Percentiles rank a stretch among this genome's conserved stretches.
Evolutionary conservation across 1,139 yeast species (phyloP).

Genomic region (Debaryomycetaceae sp.): DNA sequence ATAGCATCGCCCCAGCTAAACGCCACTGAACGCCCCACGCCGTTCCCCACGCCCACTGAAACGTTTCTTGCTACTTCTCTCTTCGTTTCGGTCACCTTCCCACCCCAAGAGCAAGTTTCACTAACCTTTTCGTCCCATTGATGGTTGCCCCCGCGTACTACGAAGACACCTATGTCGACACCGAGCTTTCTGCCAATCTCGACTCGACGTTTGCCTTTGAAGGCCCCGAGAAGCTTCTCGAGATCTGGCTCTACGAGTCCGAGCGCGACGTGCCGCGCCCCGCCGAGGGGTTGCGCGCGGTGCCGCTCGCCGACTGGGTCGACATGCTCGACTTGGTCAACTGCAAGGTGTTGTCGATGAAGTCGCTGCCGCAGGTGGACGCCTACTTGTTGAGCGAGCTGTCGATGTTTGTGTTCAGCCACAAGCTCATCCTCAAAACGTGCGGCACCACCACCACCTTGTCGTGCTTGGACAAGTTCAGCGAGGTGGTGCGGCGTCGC

Average conservation of each 20-base stretch:
- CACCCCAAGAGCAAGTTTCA: slow-evolving; percentile 41
- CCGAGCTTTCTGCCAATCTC: slow-evolving; percentile 68
- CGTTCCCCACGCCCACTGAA: too few species aligned
- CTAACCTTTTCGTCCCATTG: too few species aligned
- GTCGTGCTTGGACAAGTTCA: slow-evolving; percentile 65
- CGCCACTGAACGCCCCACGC: slow-evolving; percentile 3
- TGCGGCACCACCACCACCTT: slow-evolving; percentile 96
- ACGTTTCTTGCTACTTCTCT: slow-evolving; percentile 53
- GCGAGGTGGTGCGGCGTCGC: slow-evolving; percentile 43
- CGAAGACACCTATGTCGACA: slow-evolving; percentile 61
- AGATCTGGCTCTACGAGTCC: slow-evolving; percentile 73
- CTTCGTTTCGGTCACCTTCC: slow-evolving; percentile 32
- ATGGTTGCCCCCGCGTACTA: slow-evolving; percentile 45
- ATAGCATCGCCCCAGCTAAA: slow-evolving; percentile 35
- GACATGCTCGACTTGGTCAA: slow-evolving; percentile 72
- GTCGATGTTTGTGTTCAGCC: slow-evolving; percentile 82
- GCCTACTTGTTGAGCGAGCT: slow-evolving; percentile 88
- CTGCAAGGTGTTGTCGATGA: slow-evolving; percentile 83
- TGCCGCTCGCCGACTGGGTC: slow-evolving; percentile 69
- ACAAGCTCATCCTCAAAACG: slow-evolving; percentile 82
- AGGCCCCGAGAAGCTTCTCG: slow-evolving; percentile 93
- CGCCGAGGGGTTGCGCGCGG: slow-evolving; percentile 52
- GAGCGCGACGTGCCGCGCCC: slow-evolving; percentile 34
- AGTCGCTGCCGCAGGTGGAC: slow-evolving; percentile 62
- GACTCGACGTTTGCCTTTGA: slow-evolving; percentile 92